These are phyloP conservation scores for Phlebiopsis gigantea DNA, from an alignment of 768 basidiomycete genomes.

Conservation along the genomic window DNA sequence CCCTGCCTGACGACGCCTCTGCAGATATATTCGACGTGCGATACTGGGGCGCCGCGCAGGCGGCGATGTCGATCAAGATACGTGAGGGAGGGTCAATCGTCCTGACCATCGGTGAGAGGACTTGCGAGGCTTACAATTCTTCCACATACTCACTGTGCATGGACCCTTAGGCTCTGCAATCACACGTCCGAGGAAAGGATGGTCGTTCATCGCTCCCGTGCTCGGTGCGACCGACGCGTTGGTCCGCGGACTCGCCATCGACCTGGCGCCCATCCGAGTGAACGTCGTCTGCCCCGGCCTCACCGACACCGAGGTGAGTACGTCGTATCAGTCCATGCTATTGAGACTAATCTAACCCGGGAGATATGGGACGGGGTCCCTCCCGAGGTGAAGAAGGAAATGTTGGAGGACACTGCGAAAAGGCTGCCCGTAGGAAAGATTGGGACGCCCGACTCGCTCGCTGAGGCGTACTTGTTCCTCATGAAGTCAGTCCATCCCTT, in stretches of 20 bases:
- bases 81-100: slow-evolving; percentile 4
- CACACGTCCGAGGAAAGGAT: background rate
- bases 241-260: slow-evolving; percentile 2
- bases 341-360: background rate
- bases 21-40: slow-evolving; percentile 4
- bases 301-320: slow-evolving; percentile 1
- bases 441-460: background rate
- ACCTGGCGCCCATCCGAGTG: slow-evolving; percentile 7
- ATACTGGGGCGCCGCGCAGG: slow-evolving; percentile 8
- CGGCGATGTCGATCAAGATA: slow-evolving; percentile 3
- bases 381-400: background rate
- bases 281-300: slow-evolving; percentile 9
- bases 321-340: background rate
- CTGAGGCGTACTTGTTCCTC: slow-evolving; percentile 8
- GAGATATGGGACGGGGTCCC: slow-evolving; percentile 1
- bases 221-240: slow-evolving; percentile 4
- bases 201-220: background rate
- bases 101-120: background rate
- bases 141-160: background rate
- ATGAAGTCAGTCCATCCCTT: background rate
- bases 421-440: slow-evolving; percentile 3
- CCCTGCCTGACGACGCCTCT: background rate
- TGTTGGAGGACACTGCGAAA: background rate
- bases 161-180: background rate
- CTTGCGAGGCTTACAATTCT: background rate